Evolutionary conservation across 345 rosid species (phyloP).

Genomic region (Lepidium africanum): DNA sequence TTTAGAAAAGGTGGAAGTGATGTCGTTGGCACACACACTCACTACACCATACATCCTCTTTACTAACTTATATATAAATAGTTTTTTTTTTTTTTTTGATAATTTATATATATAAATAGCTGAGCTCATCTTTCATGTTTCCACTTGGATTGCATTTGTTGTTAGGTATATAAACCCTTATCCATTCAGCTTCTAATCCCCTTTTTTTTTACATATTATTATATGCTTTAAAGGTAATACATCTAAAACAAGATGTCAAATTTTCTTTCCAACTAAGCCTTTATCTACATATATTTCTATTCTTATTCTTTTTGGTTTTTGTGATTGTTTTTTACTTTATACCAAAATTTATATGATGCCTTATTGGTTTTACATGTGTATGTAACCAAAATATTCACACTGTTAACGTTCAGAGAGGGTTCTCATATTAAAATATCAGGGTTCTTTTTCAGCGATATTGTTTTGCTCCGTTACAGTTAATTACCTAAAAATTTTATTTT

Average conservation of each 20-base stretch:
- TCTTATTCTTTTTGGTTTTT: neutral
- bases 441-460: neutral
- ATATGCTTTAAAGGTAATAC: neutral
- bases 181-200: slow-evolving; percentile 3
- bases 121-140: slow-evolving; percentile 17
- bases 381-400: neutral
- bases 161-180: slow-evolving; percentile 4
- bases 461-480: neutral
- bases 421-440: neutral
- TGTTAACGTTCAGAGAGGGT: neutral
- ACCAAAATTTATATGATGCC: neutral
- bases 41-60: neutral
- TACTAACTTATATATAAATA: no score
- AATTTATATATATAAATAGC: neutral
- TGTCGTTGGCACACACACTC: slow-evolving; percentile 26
- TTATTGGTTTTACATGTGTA: neutral
- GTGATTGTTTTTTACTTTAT: neutral
- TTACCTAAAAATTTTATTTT: neutral
- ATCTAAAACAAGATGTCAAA: neutral
- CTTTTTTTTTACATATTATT: neutral
- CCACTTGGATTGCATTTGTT: slow-evolving; percentile 27
- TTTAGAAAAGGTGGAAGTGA: slow-evolving; percentile 24
- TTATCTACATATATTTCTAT: neutral
- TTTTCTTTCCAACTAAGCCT: slow-evolving; percentile 6
- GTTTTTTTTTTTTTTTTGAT: no score